Evolutionary conservation across 2,329 filamentous ascomycete species (phyloP), one percentile per base, ranked within the genome.

Genomic region (Emmonsiellopsis sp.): DNA sequence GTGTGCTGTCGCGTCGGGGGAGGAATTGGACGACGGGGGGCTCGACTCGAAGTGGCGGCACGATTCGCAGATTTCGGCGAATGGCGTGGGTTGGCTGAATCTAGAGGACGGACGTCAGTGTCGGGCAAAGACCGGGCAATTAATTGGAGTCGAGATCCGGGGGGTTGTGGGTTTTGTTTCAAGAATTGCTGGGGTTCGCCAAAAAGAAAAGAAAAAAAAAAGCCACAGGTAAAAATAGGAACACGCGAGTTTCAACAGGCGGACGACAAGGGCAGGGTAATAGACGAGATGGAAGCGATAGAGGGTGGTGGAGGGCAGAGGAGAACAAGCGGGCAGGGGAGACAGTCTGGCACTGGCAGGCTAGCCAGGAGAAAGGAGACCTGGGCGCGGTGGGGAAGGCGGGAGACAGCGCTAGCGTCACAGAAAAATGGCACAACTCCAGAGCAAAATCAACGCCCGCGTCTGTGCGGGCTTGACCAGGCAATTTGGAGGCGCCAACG

Each of bases 1-100:
- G 68, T 86, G 83, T 86, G 71, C 77, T 84, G 63, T 82, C 47
- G 82, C 79, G 59, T 81, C 75, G 52, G 74, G 52, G 71, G 66
- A 53, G 70, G 64, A 59, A 82, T 79, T 44, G 75, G 65, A 53
- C 73, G 77, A 37, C 77, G 71, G 62, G 86, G 81, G 30, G 85
- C 73, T 62, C 84, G 81, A 44, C 79, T 78, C 38, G 80, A 79
- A 38, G 82, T 85, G 57, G 80, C 79, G 50, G 82, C 80, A 60
- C 82, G 76, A 59, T 79, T 76, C 61, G 32, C 20, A 49, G 15
- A 37, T 48, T 40, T 37, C 42, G 46, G 20, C 11, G 40, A 42
- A 4, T 47, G 45, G 34, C 50, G 54, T 40, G 45, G 34, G 42
- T 13, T 30, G 44, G 41, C 55, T 57, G 53, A 52, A 54, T 57